Evolutionary conservation across 495 filamentous ascomycete species (phyloP), one percentile per base, ranked within the genome.

Genomic region (Pseudotulostoma volvatum): DNA sequence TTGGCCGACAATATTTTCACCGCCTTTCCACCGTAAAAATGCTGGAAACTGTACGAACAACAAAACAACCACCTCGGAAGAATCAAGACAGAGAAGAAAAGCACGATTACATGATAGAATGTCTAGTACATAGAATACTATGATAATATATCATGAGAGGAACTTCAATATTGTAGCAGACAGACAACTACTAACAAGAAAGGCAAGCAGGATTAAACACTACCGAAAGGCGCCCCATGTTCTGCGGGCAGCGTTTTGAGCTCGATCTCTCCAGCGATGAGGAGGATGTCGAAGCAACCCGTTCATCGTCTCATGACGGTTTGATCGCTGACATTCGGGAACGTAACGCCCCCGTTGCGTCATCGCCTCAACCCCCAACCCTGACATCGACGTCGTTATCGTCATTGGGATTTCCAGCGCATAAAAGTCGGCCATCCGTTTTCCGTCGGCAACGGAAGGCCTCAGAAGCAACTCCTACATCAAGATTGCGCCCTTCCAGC

Each of bases 241-340:
- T 76, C 34, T 65, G 56, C 31, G 76, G 76, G 32, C 62, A 77
- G 42, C 64, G 70, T n/a, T 79, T 80, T 39, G 51, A 64, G n/a
- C 50, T 76, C 5, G 59, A 71, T 42, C 44, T 76, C 13, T 60
- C 60, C 13, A 70, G 64, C 19, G 56, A 67, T 33, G 56, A 60
- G 7, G 35, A 44, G 9, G 48, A 46, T 40, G 18, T 43, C 34
- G 48, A 59, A 18, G 43, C 20, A 16, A 47, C 25, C 45, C 37
- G 37, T 36, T 34, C 46, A 34, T 51, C 51, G 34, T 55, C 47
- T 20, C 60, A 48, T 44, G 52, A 61, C 25, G 57, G 51, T 19
- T 70, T 86, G 32, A 66, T 97, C 33, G 64, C 67, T 17, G 87
- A 95, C 43, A 77, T 97, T 56, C 59, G 73, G 45, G 90, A 96